These are phyloP conservation scores for Spiromastix sp. DNA, from an alignment of 2,329 filamentous ascomycete genomes.

Conservation along the genomic window DNA sequence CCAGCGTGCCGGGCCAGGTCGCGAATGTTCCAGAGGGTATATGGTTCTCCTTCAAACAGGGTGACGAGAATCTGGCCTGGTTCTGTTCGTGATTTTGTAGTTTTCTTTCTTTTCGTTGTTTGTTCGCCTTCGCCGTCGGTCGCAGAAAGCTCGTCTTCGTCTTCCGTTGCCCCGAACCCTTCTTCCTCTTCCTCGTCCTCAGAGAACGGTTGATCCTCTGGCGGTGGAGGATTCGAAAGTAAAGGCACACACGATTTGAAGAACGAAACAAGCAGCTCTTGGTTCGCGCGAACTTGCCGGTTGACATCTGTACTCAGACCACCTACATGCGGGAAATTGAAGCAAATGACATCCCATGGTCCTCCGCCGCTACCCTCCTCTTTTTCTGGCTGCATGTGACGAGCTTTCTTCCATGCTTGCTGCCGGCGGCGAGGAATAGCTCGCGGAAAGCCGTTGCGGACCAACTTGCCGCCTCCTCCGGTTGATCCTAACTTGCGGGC, in stretches of 20 bases:
- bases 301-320: slow-evolving; percentile 89
- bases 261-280: slow-evolving; percentile 45
- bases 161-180: slow-evolving; percentile 3
- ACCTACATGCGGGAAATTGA: slow-evolving; percentile 96
- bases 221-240: slow-evolving; percentile 20
- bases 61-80: slow-evolving; percentile 63
- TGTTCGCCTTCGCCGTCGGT: slow-evolving; percentile 9
- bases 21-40: slow-evolving; percentile 88
- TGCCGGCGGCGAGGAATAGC: neutral
- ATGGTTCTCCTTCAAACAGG: slow-evolving; percentile 86
- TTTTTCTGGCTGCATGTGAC: no score
- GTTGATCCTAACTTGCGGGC: slow-evolving; percentile 31
- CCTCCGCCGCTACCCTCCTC: slow-evolving; percentile 17
- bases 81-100: slow-evolving; percentile 14
- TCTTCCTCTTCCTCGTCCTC: slow-evolving; percentile 12
- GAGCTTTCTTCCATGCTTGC: slow-evolving; percentile 1
- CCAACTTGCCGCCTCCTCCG: slow-evolving; percentile 30
- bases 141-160: slow-evolving; percentile 1
- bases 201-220: slow-evolving; percentile 11
- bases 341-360: slow-evolving; percentile 68
- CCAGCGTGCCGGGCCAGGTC: slow-evolving; percentile 67
- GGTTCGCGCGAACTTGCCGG: slow-evolving; percentile 85
- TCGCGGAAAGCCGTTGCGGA: slow-evolving; percentile 31
- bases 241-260: slow-evolving; percentile 36
- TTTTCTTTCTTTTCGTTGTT: slow-evolving; percentile 8